Evolutionary conservation across 768 basidiomycete genomes (phyloP), one percentile per base, ranked within the genome.

Genomic region (Tulasnella sp.): DNA sequence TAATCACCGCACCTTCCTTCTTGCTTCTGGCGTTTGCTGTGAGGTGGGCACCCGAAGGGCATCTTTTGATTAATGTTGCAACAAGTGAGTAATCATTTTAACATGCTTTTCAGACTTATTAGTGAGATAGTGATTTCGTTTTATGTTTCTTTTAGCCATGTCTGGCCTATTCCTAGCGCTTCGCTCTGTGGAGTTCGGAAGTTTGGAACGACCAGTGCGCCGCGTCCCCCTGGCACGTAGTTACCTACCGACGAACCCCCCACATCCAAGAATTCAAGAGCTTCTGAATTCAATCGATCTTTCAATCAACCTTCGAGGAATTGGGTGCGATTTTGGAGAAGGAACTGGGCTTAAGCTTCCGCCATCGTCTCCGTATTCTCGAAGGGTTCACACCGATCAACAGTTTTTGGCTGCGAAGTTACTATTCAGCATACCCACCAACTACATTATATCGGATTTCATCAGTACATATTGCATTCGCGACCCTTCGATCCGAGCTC

Each of bases 401-500:
- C 29, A 36, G 25, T 78, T 25, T 29, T 36, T 39, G 31, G 12
- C 15, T 38, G 49, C 68, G 37, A 78, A 77, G 64, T 7, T 78
- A 29, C 29, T 25, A n/a, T 39, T 37, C 40, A 40, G 54, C 52
- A 58, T 76, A 25, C 22, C 69, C 14, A 11, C 38, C 67, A 58
- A 67, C 75, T 78, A 67, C 69, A 8, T 78, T n/a, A 29, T 71
- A 29, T 37, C 54, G 42, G 77, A 78, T 45, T 25, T 78, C 40
- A 36, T 76, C 7, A 36, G 40, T 25, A 40, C 31, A 17, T 74
- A 40, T 54, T 67, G 37, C 36, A 36, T 58, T 58, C 29, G 36
- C 8, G 54, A 58, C 31, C 73, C 73, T 22, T 34, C 42, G 12
- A 67, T 74, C 38, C 54, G 38, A 15, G 25, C 73, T 34, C 15